Base-by-base conservation (phyloP, 805 yeast species). In the Metschnikowia matae region DNA sequence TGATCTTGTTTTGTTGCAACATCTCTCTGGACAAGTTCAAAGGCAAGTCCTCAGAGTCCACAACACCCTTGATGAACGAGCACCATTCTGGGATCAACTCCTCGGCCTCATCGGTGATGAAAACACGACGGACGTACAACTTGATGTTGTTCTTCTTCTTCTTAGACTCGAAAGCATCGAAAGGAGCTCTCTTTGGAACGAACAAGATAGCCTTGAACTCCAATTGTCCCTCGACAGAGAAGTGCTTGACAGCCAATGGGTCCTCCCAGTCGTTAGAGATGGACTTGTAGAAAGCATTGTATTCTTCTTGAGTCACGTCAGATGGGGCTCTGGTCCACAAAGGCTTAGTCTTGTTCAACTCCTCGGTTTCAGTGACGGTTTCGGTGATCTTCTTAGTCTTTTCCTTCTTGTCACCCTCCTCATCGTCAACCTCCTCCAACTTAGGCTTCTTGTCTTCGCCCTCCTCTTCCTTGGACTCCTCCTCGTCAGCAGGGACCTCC, bases 221-320 rank as follows among this genome's bases (percentile, higher is more conserved):
- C 67, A 94, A 84, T 82, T 94, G 99, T 82, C 99, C 99, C 81
- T 94, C 99, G 68, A 94, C 99, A 47, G 97, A 89, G 83, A 94
- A 94, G 80, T 94, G 99, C 84, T 94, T 94, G 62, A 94, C 98
- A 62, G 97, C 97, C 71, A 94, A 84, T 77, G 97, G 99, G 73
- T 94, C 99, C 81, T 94, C 99, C 99, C 99, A 94, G 78, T 94
- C 99, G 78, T 94, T 94, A 51, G 99, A 91, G 69, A 94, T 94
- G 46, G 98, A 90, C 82, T 94, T 94, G 88, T 94, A 94, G 87
- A 94, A 94, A 53, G 98, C 95, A 67, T 94, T 92, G 83, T 94
- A 94, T 79, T 94, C 99, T 61, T 94, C 99, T 81, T 89, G 91
- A 59, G 96, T 83, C 62, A 94, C 96, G 58, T 94, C 99, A 64